Evolutionary conservation across 345 rosid genomes (phyloP), one percentile per base, ranked within the genome.

Genomic region (Salix suchowensis): DNA sequence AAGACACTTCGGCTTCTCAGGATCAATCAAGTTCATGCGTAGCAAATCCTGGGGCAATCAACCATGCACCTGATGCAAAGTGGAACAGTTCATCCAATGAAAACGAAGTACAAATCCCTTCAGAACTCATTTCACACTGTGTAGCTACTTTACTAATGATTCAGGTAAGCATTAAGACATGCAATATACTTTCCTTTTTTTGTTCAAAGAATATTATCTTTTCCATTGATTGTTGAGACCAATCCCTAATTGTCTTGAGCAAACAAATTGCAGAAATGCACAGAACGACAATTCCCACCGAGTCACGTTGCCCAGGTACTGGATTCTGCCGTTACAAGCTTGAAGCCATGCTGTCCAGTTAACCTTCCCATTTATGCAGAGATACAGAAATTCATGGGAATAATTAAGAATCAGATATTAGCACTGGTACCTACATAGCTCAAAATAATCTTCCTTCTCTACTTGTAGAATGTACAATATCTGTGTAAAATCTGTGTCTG

Each of bases 341-440:
- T 91, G 84, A 90, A 89, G 87, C 98, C 98, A 8, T 80, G 86
- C 82, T 88, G 94, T 81, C 83, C 93, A 6, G 88, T 86, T 72
- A 93, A 93, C 81, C 92, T 93, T 73, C 91, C 92, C 4, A 77
- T 93, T 39, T 91, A 93, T 79, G 84, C 91, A 14, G 98, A 93
- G 82, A 89, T 93, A 74, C 98, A 93, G 87, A 91, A 90, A 79
- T 91, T 91, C 87, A 93, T 91, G 92, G 94, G 97, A 39, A 89
- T 90, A 50, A 84, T 93, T 26, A 85, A 89, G 75, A 93, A 87
- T 67, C 97, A 93, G 84, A 67, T 81, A 74, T 44, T 81, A 50
- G 84, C 84, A 4, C 84, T 81, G 65, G 65, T 81, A 34, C 84
- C 84, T 18, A 77, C 84, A 48, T 77, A 81, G 80, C 61, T 60